Conservation (phyloP, 257 asterid genomes). For the Capsicum chinense region DNA sequence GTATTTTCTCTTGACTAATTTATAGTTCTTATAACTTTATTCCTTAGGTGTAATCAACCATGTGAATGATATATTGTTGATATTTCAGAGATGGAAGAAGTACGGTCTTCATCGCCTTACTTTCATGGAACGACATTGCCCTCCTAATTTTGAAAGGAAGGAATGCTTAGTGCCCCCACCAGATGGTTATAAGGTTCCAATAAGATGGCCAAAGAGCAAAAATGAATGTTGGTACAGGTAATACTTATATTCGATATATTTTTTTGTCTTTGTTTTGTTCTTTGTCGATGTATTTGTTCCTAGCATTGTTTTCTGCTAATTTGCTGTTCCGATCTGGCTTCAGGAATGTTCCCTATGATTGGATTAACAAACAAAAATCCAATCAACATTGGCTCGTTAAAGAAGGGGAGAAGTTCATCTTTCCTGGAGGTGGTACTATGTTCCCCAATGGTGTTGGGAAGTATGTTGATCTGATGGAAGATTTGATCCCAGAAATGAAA, state of each 20-base stretch:
- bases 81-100: constrained; percentile 77
- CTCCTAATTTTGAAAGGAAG: constrained; percentile 70
- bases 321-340: constrained; percentile 4
- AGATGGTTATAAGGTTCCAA: constrained; percentile 73
- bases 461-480: constrained; percentile 84
- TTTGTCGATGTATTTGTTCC: background rate
- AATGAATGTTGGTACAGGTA: constrained; percentile 94
- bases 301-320: background rate
- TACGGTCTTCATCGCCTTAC: constrained; percentile 61
- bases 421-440: constrained; percentile 99
- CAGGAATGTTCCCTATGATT: constrained; percentile 95
- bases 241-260: background rate
- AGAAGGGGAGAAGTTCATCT: constrained; percentile 91
- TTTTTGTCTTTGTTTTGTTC: background rate
- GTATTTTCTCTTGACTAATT: constrained; percentile 41
- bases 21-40: background rate
- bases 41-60: background rate
- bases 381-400: constrained; percentile 95
- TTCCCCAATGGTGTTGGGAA: constrained; percentile 89
- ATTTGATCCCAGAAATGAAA: constrained; percentile 88
- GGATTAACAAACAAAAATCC: constrained; percentile 95
- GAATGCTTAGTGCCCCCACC: constrained; percentile 93
- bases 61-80: background rate
- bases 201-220: constrained; percentile 91
- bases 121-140: constrained; percentile 89